phyloP scores from a whole-genome alignment of 805 yeast species.

The Kodamaea sagamina region DNA sequence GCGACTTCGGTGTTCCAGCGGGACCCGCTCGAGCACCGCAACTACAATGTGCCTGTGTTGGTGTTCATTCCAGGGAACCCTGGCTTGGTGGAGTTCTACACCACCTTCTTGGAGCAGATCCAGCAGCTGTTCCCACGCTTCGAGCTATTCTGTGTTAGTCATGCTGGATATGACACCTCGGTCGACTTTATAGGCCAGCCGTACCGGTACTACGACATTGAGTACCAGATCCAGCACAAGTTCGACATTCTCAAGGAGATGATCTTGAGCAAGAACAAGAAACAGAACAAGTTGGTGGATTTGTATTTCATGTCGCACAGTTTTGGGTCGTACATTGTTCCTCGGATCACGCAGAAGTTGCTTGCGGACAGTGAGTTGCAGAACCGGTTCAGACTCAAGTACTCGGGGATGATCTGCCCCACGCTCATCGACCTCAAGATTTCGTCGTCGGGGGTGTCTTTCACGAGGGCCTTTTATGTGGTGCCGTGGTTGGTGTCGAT shows the following conservation, averaged over 20 bases:
- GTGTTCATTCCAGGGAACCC: constrained; percentile 78
- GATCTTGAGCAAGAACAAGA: constrained; percentile 13
- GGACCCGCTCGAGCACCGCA: constrained; percentile 9
- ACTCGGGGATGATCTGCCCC: constrained; percentile 68
- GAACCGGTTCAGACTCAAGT: constrained; percentile 32
- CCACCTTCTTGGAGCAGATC: constrained; percentile 49
- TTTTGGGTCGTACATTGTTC: constrained; percentile 66
- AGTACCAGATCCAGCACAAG: constrained; percentile 63
- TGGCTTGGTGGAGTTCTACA: constrained; percentile 67
- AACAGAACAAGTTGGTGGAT: constrained; percentile 25
- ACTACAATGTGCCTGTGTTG: constrained; percentile 32
- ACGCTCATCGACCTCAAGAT: constrained; percentile 64
- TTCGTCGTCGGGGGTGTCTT: constrained; percentile 35
- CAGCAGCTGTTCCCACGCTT: constrained; percentile 44
- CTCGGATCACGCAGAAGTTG: constrained; percentile 46
- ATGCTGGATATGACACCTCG: constrained; percentile 51
- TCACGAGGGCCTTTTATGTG: constrained; percentile 26
- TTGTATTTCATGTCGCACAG: constrained; percentile 66
- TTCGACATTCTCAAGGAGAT: constrained; percentile 46
- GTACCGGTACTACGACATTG: constrained; percentile 39
- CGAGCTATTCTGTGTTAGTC: constrained; percentile 63
- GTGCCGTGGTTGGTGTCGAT: constrained; percentile 39
- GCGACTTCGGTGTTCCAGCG: constrained; percentile 21
- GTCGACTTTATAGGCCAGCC: constrained; percentile 4
- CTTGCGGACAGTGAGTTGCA: constrained; percentile 25